Evolutionary conservation across 2,329 filamentous ascomycete genomes (phyloP).

Genomic region (Tolypocladium tropicale): DNA sequence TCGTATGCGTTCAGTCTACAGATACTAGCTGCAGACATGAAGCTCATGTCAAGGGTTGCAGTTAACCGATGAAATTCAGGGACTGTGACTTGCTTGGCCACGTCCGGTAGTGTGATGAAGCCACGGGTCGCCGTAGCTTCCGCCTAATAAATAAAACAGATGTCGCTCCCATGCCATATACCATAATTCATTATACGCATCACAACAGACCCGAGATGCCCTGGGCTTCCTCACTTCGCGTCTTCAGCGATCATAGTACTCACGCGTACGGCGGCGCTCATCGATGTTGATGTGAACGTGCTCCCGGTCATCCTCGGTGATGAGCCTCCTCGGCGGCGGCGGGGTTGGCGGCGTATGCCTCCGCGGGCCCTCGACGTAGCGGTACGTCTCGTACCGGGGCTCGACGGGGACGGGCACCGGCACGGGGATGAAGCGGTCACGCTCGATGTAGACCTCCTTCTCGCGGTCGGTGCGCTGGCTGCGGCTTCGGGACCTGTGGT

Average conservation of each 20-base stretch:
- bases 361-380: slow-evolving; percentile 41
- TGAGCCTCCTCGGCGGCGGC: slow-evolving; percentile 19
- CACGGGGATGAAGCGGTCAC: slow-evolving; percentile 36
- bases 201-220: too few relatives aligned
- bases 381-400: slow-evolving; percentile 36
- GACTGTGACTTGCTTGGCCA: background rate
- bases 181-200: background rate
- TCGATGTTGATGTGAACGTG: slow-evolving; percentile 19
- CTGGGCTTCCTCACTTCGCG: background rate
- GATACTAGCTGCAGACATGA: background rate
- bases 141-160: background rate
- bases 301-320: slow-evolving; percentile 15
- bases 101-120: background rate
- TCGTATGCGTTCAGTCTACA: background rate
- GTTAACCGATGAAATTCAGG: background rate
- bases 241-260: slow-evolving; percentile 16
- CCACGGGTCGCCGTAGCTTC: background rate
- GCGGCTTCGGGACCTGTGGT: slow-evolving; percentile 13
- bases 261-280: slow-evolving; percentile 20
- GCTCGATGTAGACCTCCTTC: slow-evolving; percentile 40
- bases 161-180: background rate
- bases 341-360: slow-evolving; percentile 18
- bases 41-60: background rate
- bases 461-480: slow-evolving; percentile 19
- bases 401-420: slow-evolving; percentile 30